Percentiles rank a stretch among this genome's conserved stretches.
phyloP scores from a whole-genome alignment of 768 basidiomycete species.

The Sporobolomyces phaffii region DNA sequence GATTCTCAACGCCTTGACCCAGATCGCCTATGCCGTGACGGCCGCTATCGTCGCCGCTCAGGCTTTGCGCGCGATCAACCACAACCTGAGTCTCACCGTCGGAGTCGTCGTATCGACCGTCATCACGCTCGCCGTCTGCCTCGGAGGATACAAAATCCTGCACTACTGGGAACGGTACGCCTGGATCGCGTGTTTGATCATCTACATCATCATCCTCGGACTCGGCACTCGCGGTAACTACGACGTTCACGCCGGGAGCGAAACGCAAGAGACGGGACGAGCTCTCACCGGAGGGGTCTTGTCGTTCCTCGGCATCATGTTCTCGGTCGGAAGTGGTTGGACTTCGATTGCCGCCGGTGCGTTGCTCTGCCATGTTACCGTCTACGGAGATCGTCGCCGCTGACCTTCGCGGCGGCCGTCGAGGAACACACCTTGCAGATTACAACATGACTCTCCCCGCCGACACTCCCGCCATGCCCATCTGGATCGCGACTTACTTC shows the following conservation, averaged over 20 bases:
- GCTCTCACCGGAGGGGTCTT: slow-evolving; percentile 53
- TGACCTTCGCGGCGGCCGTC: too few species aligned
- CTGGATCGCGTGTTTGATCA: slow-evolving; percentile 52
- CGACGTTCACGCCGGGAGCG: slow-evolving; percentile 50
- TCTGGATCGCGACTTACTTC: slow-evolving; percentile 44
- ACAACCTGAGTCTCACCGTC: slow-evolving; percentile 52
- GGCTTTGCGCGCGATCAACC: slow-evolving; percentile 50
- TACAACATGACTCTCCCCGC: slow-evolving; percentile 52
- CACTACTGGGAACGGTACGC: slow-evolving; percentile 56
- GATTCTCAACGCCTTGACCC: slow-evolving; percentile 55
- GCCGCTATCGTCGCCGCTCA: slow-evolving; percentile 58
- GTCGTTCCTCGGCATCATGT: slow-evolving; percentile 50
- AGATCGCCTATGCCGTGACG: slow-evolving; percentile 54
- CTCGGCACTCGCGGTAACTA: slow-evolving; percentile 53
- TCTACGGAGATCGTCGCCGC: too few species aligned
- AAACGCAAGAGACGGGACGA: slow-evolving; percentile 51
- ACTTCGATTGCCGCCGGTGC: slow-evolving; percentile 42
- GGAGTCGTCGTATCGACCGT: slow-evolving; percentile 52
- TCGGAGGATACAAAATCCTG: slow-evolving; percentile 39
- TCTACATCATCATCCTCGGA: slow-evolving; percentile 56
- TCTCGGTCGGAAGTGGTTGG: slow-evolving; percentile 47
- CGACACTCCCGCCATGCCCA: slow-evolving; percentile 40
- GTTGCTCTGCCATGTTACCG: too few species aligned
- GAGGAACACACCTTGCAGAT: slow-evolving; percentile 40
- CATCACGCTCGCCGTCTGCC: slow-evolving; percentile 37